Base-by-base conservation (phyloP, 768 basidiomycete species). In the Lactarius trivialis region DNA sequence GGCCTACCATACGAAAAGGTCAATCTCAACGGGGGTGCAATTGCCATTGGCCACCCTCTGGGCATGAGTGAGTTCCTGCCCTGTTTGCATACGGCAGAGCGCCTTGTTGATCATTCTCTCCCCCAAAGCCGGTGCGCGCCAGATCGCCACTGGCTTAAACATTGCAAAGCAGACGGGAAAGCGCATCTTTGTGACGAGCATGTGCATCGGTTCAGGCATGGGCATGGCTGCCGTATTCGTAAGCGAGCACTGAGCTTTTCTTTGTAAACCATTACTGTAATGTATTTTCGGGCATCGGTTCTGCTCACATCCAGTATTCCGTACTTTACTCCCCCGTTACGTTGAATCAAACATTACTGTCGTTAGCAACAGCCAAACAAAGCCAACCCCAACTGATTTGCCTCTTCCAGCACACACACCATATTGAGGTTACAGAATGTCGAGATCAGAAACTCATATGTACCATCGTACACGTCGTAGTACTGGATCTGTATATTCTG, bases 201-300 rank as follows among this genome's bases (percentile, higher is more conserved):
- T 96, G 93, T 95, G 93, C 71, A 86, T 93, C 69, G 92, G 91
- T 7, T 84, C 82, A 15, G 91, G 92, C 26, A 93, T 93, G 89
- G 90, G 91, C 39, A 92, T 93, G 89, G 91, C 91, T 34, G 89
- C 84, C 50, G 79, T 93, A 2, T 88, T 93, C 69, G 89, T 91
- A 59, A 90, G 79, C 73, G 92, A 94, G 80, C 86, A 92, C 68
- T 92, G 69, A 76, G 43, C 26, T 21, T 39, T 49, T 60, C n/a
- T 36, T 49, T 32, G n/a, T 9, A 39, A 4, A 19, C 21, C 30
- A 14, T 14, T 14, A 2, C 26, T 19, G 55, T 26, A 36, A 54
- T 55, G 33, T 55, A 33, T 63, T 55, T 37, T 4, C 45, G 51
- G n/a, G 51, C 51, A n/a, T 33, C 51, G 26, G 26, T 17, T 52